Evolutionary conservation across 2,329 filamentous ascomycete genomes (phyloP).

Genomic region (Purpureocillium lavendulum): DNA sequence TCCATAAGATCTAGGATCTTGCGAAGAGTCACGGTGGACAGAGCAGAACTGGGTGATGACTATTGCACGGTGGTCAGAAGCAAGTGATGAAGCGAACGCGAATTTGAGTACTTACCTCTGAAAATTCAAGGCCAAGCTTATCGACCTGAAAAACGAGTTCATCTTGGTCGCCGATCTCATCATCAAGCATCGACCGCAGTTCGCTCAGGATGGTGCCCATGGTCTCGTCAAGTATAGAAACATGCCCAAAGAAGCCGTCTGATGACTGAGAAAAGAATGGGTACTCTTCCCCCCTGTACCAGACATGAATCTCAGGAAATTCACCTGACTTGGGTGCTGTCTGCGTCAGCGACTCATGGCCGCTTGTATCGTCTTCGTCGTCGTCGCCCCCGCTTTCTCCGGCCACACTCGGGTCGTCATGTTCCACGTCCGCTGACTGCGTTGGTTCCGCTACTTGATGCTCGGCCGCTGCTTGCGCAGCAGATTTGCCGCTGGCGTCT

Average conservation of each 20-base stretch:
- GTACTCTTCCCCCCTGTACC: slow-evolving; percentile 34
- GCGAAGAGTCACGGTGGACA: slow-evolving; percentile 27
- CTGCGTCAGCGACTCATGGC: neutral
- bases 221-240: slow-evolving; percentile 30
- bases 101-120: slow-evolving; percentile 30
- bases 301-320: slow-evolving; percentile 30
- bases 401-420: neutral
- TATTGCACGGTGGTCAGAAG: slow-evolving; percentile 18
- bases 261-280: slow-evolving; percentile 27
- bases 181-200: slow-evolving; percentile 35
- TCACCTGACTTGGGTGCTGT: slow-evolving; percentile 9
- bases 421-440: neutral
- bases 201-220: slow-evolving; percentile 35
- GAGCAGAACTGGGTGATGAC: slow-evolving; percentile 24
- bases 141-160: slow-evolving; percentile 44
- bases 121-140: slow-evolving; percentile 43
- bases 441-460: neutral
- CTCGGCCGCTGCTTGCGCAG: neutral
- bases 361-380: neutral
- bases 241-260: slow-evolving; percentile 36
- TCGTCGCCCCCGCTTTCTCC: neutral
- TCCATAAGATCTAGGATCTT: slow-evolving; percentile 35
- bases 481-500: neutral
- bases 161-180: slow-evolving; percentile 35
- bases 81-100: no score